Evolutionary conservation across 2,329 filamentous ascomycete genomes (phyloP), one percentile per base, ranked within the genome.

Genomic region (Fusarium aywerte): DNA sequence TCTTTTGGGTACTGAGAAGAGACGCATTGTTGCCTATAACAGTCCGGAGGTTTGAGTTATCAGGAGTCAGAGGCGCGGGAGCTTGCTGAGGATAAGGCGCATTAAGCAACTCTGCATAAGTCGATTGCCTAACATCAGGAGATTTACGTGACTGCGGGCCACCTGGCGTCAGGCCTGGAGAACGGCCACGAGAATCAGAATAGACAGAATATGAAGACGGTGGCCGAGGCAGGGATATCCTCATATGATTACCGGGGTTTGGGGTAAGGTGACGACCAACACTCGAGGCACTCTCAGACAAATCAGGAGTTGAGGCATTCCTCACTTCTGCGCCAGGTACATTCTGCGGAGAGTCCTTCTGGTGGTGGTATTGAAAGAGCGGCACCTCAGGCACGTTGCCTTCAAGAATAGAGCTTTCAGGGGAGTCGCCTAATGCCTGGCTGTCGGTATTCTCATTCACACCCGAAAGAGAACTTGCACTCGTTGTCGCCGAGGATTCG

Each of bases 1-100:
- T 99, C 80, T 98, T 94, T 75, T 95, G 92, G 32, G 92, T 90
- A 74, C 93, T 94, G 29, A 99, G 86, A 13, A 99, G 84, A 20
- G 94, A 97, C 5, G 95, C 95, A 80, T 97, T 97, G 75, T 88
- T 91, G 42, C 96, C 96, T 23, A 99, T 89, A 16, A 87, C 89
- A 56, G 85, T 89, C 62, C 92, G 90, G 47, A 99, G 82, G 65
- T 91, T 86, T 12, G 91, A 89, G 75, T 98, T 97, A 78, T 96
- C 92, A 61, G 97, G 84, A 27, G 87, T 75, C 81, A 92, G 73
- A 80, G 92, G 77, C 80, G 88, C 84, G 6, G 87, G 85, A 3
- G 83, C 85, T 58, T 92, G 92, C 77, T 96, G 93, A 23, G 92
- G 92, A 76, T 96, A 97, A 1, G 92, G 92, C 13, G 86, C 81